Evolutionary conservation across 805 yeast species (phyloP), one percentile per base, ranked within the genome.

Genomic region (Metschnikowia borealis): DNA sequence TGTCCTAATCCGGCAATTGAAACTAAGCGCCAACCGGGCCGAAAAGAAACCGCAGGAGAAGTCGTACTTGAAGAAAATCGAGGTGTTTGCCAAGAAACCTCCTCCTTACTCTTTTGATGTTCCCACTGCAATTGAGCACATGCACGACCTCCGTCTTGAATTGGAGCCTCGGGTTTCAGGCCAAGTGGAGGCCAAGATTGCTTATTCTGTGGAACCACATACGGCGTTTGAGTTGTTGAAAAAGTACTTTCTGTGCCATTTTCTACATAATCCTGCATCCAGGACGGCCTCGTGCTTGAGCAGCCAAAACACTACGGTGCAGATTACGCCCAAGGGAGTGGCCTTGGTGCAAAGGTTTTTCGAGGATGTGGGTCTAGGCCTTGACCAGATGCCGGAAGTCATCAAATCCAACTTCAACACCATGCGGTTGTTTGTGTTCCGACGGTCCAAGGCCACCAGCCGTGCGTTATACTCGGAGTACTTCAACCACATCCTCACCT

Each of bases 261-360:
- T 89, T 1, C 56, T 89, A 8, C 96, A 89, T 62, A 79, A 81
- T 13, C 96, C 96, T 0, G 79, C 80, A 2, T 90, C 86, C 54
- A 70, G 92, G 58, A 89, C 96, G 0, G 63, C 86, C 39, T 55
- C 62, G 13, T 68, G 63, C 38, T 74, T 83, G 5, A 77, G 76
- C 26, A 33, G 50, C 46, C 67, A 60, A 0, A 70, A 67, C 3
- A 69, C 73, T 0, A 52, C 71, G 2, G 62, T 89, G 29, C 97
- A 92, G 62, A 96, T 96, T 3, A 89, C 97, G 0, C 90, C 97
- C 0, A 92, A 92, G 61, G 98, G 97, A 1, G 82, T 89, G 6
- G 83, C 89, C 0, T 61, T 89, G 0, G 65, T 91, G 2, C 81
- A 80, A 45, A 70, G 74, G 15, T 89, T 84, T 62, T 82, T 85